Base-by-base conservation (phyloP, 2,329 filamentous ascomycete species). In the Aaosphaeria arxii region DNA sequence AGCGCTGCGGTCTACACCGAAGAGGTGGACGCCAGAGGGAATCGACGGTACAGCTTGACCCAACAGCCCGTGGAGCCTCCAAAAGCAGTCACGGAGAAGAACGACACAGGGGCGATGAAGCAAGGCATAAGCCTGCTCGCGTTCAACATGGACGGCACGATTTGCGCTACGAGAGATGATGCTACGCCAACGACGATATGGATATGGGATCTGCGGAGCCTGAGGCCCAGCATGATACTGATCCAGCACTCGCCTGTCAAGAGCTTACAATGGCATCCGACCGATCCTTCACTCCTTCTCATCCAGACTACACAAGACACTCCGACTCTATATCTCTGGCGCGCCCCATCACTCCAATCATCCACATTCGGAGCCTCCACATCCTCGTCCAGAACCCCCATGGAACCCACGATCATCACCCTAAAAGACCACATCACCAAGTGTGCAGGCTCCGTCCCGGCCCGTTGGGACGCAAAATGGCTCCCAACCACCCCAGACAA, bases 231-330 rank as follows among this genome's bases (percentile, higher is more conserved):
- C 17, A 63, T 67, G 4, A 71, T 78, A 9, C 45, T 77, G 1
- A 67, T 77, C 3, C 74, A 77, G 50, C 71, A 77, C 51, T 59
- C 67, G 7, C 68, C 73, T 9, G 59, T 78, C 28, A 74, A 73
- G 39, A 59, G 59, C 9, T 57, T 78, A 6, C 52, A 57, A 11
- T 78, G 75, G 75, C 74, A 78, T 49, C 71, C 73, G 2, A 53
- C 57, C 7, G 54, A 63, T 24, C 50, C 69, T 3, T 50, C 60
- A 0, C 55, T 67, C 0, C 65, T 78, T 1, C 61, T 78, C 42
- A 67, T 77, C 5, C 73, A 76, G 44, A 73, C 71, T 30, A 63
- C 57, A 1, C 60, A 70, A 11, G 68, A 71, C 32, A 68, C 73
- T 30, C 65, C 71, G 13, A 61, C 64, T 1, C 49, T 72, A 4